Percentiles rank a stretch among this genome's conserved stretches.
phyloP scores from a whole-genome alignment of 1,284 basidiomycete genomes.

The Irpex lacteus region DNA sequence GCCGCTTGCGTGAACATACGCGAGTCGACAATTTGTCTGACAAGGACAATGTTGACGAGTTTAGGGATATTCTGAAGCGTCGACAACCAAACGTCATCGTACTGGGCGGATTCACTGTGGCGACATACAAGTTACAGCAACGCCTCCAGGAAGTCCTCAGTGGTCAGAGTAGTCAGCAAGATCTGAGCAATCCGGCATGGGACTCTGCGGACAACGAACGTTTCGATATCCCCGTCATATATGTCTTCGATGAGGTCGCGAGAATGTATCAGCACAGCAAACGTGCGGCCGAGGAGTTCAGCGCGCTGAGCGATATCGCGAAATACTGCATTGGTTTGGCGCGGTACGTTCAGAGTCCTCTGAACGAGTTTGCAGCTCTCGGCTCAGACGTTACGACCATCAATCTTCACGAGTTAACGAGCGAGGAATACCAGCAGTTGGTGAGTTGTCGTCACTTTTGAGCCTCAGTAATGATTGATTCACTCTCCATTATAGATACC shows the following conservation, averaged over 20 bases:
- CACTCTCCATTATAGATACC: constrained; percentile 56
- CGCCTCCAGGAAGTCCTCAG: constrained; percentile 51
- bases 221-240: constrained; percentile 74
- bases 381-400: constrained; percentile 81
- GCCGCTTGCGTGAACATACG: constrained; percentile 84
- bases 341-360: constrained; percentile 89
- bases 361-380: constrained; percentile 91
- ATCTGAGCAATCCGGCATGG: constrained; percentile 17
- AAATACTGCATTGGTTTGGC: constrained; percentile 96
- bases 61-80: constrained; percentile 78
- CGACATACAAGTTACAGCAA: constrained; percentile 73
- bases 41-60: constrained; percentile 64
- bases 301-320: constrained; percentile 75
- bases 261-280: constrained; percentile 91
- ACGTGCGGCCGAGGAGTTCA: constrained; percentile 86
- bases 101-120: constrained; percentile 84
- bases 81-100: constrained; percentile 88
- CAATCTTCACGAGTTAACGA: constrained; percentile 58
- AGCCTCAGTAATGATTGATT: constrained; percentile 3
- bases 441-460: constrained; percentile 42
- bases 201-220: constrained; percentile 20
- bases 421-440: constrained; percentile 85
- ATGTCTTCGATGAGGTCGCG: constrained; percentile 90
- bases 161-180: background rate
- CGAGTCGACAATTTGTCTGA: constrained; percentile 88